Base-by-base conservation (phyloP, 2,329 filamentous ascomycete species). In the Stachybotrys echinatus region DNA sequence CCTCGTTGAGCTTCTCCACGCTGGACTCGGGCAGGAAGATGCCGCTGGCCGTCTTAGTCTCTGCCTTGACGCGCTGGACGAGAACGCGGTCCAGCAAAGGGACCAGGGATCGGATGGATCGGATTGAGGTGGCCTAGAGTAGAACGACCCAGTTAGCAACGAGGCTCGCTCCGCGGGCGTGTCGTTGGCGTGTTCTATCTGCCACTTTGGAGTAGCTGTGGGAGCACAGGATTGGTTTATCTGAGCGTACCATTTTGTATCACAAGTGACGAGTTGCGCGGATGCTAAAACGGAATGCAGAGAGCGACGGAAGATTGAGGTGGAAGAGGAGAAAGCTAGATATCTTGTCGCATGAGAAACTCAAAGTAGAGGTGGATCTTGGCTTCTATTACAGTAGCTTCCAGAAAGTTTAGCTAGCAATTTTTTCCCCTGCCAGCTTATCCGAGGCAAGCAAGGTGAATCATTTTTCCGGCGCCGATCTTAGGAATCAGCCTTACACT, bases 1-100 rank as follows among this genome's bases (percentile, higher is more conserved):
- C 94, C 80, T 97, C 92, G 75, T 96, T 97, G 69, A 97, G 83
- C 74, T 99, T 94, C 83, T 99, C 96, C 68, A 97, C 90, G 65
- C 87, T 89, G 55, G 87, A 92, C 79, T 99, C 94, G 61, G 94
- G 94, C 58, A 99, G 88, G 81, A 95, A 96, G 81, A 99, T 96
- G 65, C 94, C 94, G 66, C 86, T 86, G 63, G 94, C 91, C 46
- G 94, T 99, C 83, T 96, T 96, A 69, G 91, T 74, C 76, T 97
- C 92, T 65, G 92, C 89, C 80, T 97, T 97, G 77, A 96, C 76
- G 74, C 94, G 90, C 85, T 99, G 94, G 61, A 99, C 90, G 58
- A 99, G 87, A 62, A 99, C 91, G 65, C 94, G 92, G 84, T 99
- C 94, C 74, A 99, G 86, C 61, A 99, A 92, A 56, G 94, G 94